phyloP scores from a whole-genome alignment of 78 protist species.

The Tieghemostelium lacteum region DNA sequence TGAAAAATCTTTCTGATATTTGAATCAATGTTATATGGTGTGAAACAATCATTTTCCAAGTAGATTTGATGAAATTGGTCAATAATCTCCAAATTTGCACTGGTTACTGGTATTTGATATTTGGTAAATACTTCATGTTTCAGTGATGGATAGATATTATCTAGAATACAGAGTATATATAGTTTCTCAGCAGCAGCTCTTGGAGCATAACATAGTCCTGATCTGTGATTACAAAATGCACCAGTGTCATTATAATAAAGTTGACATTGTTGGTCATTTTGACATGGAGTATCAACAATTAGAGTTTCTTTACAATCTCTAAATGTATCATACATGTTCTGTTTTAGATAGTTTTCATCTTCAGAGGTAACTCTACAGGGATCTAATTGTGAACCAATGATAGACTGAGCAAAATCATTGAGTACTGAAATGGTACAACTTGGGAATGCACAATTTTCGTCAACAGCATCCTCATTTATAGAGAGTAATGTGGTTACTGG shows the following conservation, averaged over 20 bases:
- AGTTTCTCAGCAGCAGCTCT: no score
- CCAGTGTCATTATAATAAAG: background rate
- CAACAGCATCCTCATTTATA: background rate
- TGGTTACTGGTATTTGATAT: background rate
- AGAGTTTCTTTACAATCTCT: constrained; percentile 1
- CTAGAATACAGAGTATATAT: constrained; percentile 20
- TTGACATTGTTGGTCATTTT: background rate
- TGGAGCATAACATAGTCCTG: background rate
- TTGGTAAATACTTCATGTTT: background rate
- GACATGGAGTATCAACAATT: background rate
- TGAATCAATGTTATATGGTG: background rate
- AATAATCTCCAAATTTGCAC: background rate
- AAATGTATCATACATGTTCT: background rate
- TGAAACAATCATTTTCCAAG: background rate
- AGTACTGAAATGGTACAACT: constrained; percentile 27
- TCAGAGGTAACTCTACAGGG: background rate
- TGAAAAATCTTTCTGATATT: background rate
- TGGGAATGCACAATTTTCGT: constrained; percentile 19
- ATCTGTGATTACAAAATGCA: background rate
- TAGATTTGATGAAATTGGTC: background rate
- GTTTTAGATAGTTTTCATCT: background rate
- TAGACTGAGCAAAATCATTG: background rate
- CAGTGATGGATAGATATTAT: background rate
- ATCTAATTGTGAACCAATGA: background rate
- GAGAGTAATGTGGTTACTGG: background rate